phyloP scores from a whole-genome alignment of 495 filamentous ascomycete genomes.

The Penicillium longicatenatum region DNA sequence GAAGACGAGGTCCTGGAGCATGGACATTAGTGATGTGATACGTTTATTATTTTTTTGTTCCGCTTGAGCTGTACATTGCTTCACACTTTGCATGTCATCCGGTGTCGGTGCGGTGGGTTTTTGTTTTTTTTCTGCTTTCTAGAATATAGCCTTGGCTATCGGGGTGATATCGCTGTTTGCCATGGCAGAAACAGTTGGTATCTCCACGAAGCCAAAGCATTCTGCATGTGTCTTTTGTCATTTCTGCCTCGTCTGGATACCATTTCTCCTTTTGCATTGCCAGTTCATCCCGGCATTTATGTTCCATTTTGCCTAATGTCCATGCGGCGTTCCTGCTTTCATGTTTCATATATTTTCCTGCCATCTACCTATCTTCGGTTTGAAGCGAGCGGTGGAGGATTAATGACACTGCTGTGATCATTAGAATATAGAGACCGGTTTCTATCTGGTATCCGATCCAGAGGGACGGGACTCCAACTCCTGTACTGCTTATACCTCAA shows the following conservation, averaged over 20 bases:
- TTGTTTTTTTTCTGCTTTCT: slow-evolving; percentile 6
- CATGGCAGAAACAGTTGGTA: not conserved
- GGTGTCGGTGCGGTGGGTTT: slow-evolving; percentile 24
- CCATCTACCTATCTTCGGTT: slow-evolving; percentile 2
- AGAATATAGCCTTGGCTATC: not conserved
- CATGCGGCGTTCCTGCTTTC: slow-evolving; percentile 8
- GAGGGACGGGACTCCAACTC: not conserved
- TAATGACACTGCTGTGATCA: slow-evolving; percentile 3
- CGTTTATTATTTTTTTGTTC: slow-evolving; percentile 13
- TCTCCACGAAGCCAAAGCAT: slow-evolving; percentile 7
- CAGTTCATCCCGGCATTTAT: slow-evolving; percentile 15
- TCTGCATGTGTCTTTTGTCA: slow-evolving; percentile 8
- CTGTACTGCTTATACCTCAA: slow-evolving; percentile 5
- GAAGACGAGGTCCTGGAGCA: slow-evolving; percentile 49
- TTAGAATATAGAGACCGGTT: slow-evolving; percentile 16
- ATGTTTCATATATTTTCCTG: slow-evolving; percentile 10
- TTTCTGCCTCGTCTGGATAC: slow-evolving; percentile 26
- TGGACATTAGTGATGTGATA: slow-evolving; percentile 26
- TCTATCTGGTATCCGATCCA: slow-evolving; percentile 4
- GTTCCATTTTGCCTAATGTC: slow-evolving; percentile 16
- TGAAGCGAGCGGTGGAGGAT: not conserved
- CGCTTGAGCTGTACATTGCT: slow-evolving; percentile 27
- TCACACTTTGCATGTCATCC: slow-evolving; percentile 28
- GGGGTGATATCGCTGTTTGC: not conserved
- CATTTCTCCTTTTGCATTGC: slow-evolving; percentile 24